phyloP scores from a whole-genome alignment of 108 stramenopile species.

The Cyclotella baltica region DNA sequence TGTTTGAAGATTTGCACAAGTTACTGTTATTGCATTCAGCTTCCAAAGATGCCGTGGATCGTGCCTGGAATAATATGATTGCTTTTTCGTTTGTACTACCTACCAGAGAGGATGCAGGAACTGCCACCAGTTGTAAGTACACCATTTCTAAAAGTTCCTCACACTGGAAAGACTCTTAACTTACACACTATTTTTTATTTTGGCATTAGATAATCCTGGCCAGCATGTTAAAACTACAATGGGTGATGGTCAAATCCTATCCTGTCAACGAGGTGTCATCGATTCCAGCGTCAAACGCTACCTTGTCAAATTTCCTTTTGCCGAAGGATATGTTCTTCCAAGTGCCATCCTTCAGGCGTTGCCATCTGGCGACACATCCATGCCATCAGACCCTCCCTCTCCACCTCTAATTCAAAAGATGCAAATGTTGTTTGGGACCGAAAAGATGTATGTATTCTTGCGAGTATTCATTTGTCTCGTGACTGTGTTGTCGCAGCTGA shows the following conservation, averaged over 20 bases:
- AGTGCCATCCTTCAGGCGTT: constrained; percentile 62
- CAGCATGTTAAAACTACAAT: constrained; percentile 74
- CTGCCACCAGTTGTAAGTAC: not conserved
- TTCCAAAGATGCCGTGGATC: constrained; percentile 54
- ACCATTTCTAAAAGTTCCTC: too few relatives aligned
- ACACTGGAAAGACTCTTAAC: too few relatives aligned
- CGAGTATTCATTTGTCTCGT: constrained; percentile 72
- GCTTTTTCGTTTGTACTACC: constrained; percentile 80
- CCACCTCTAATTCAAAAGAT: too few relatives aligned
- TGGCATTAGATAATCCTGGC: constrained; percentile 57
- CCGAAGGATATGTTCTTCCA: constrained; percentile 67
- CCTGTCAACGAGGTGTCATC: constrained; percentile 44
- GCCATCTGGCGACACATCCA: constrained; percentile 50
- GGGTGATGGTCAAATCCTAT: constrained; percentile 77
- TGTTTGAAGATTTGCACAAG: constrained; percentile 64
- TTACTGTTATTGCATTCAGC: constrained; percentile 47
- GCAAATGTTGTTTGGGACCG: constrained; percentile 77
- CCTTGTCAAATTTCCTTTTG: constrained; percentile 74
- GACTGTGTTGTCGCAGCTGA: constrained; percentile 63
- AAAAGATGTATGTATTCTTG: constrained; percentile 78
- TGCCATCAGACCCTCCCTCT: constrained; percentile 38
- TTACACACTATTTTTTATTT: constrained; percentile 1
- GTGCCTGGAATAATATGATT: constrained; percentile 82
- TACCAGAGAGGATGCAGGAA: constrained; percentile 53
- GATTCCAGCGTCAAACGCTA: constrained; percentile 51